Base-by-base conservation (phyloP, 371 early-diverging fungal genomes). In the Sporodiniella umbellata region DNA sequence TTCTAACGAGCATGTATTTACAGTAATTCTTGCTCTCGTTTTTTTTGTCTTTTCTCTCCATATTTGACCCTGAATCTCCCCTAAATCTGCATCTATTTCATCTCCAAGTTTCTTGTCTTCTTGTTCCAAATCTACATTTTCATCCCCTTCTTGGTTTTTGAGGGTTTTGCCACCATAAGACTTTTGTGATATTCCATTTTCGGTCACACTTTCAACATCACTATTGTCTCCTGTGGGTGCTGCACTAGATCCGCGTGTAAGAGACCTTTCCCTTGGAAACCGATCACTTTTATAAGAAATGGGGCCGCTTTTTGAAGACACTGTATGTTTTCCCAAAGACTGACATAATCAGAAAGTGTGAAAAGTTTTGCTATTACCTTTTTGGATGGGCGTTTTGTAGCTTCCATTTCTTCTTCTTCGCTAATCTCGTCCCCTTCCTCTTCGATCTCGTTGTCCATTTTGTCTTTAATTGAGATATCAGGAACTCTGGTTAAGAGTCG, bases 401-500 rank as follows among this genome's bases (percentile, higher is more conserved):
- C 42, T n/a, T 69, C 68, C 11, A 57, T 54, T 3, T 75, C 68
- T 1, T 70, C 78, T 18, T 73, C 74, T 12, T 79, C 81, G 37
- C 66, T 68, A 17, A 64, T 62, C 17, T 79, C 78, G 35, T 78
- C 78, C 0, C 64, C 70, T 33, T 75, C 70, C 14, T 81, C 76
- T 30, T 75, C 76, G 8, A 69, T 69, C 24, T 84, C 85, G 0
- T 66, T 63, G 21, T 85, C 81, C 2, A 75, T 68, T 21, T 79
- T 70, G 22, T 87, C 84, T 15, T 79, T 80, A 38, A 93, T 75
- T 0, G 63, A 64, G 28, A 93, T 83, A 58, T 95, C 90, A 8
- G 95, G 95, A 14, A 96, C 89, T n/a, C 80, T 70, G 10, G 81
- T 75, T 53, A 94, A 66, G 18, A 96, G 64, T 19, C 81, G 71